Base-by-base conservation (phyloP, 1,284 basidiomycete species). In the Pseudozyma pruni region DNA sequence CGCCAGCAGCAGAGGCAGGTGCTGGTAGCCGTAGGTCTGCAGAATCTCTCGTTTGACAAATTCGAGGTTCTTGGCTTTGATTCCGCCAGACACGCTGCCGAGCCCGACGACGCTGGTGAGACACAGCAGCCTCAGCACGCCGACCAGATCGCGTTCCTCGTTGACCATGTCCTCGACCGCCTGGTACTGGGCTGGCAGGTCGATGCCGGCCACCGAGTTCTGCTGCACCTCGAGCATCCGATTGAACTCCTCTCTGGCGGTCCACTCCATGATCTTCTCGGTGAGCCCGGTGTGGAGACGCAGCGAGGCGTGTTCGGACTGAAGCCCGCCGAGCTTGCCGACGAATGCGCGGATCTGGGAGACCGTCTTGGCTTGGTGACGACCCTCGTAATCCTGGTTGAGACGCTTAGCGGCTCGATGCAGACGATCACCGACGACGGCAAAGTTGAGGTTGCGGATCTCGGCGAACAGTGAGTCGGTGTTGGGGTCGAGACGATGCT, bases 191-290 rank as follows among this genome's bases (percentile, higher is more conserved):
- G 56, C 64, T 7, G 52, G 16, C 38, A 76, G 20, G 16, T 78
- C 75, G 6, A 74, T 35, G 0, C 78, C 78, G 0, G 94, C 92
- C 14, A 98, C 88, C 25, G 97, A 86, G 83, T 98, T 98, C 83
- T 98, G 96, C 81, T 98, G 95, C 17, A 96, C 91, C 84, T 98
- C 95, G 10, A 99, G 86, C 19, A 90, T 90, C 78, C 89, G 90
- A 83, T 93, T 93, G 85, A 98, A 98, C 50, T 90, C 85, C 35
- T 95, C 91, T 20, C 68, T 45, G 53, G 88, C 87, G 2, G 94
- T 98, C 69, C 90, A 85, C 13, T 90, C 88, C 74, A 94, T 89
- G 40, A 98, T 86, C 80, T 92, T 85, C 83, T 98, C 96, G n/a
- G 93, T 94, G 34, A 98, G 83, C 14, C 90, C 90, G 45, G 94